Conservation (phyloP, 1,139 yeast genomes). For the Sugiyamaella pinicola region DNA sequence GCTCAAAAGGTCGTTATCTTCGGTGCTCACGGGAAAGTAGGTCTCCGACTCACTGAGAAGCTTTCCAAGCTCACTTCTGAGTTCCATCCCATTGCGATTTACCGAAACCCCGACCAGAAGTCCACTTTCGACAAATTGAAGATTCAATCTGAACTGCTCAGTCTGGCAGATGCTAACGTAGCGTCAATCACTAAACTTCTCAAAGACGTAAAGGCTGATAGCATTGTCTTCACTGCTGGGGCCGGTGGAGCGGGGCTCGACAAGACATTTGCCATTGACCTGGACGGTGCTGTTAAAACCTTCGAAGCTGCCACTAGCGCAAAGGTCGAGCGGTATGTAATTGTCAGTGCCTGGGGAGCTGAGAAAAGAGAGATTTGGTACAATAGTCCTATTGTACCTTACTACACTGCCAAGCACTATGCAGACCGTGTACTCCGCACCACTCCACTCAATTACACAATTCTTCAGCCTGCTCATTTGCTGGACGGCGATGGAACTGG, state of each 20-base stretch:
- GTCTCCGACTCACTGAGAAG: slow-evolving; percentile 46
- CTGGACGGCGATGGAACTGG: slow-evolving; percentile 49
- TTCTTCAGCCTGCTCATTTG: slow-evolving; percentile 54
- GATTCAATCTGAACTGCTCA: slow-evolving; percentile 45
- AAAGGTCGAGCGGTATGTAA: slow-evolving; percentile 51
- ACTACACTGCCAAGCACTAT: slow-evolving; percentile 57
- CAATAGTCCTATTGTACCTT: slow-evolving; percentile 44
- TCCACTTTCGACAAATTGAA: slow-evolving; percentile 44
- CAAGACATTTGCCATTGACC: slow-evolving; percentile 56
- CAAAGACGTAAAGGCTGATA: slow-evolving; percentile 49
- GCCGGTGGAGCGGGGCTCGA: slow-evolving; percentile 57
- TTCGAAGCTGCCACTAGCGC: slow-evolving; percentile 57
- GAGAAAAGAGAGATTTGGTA: slow-evolving; percentile 49
- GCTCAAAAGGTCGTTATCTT: slow-evolving; percentile 48
- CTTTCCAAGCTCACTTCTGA: slow-evolving; percentile 37
- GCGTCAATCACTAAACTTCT: slow-evolving; percentile 47
- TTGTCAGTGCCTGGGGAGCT: slow-evolving; percentile 61
- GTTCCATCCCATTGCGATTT: slow-evolving; percentile 52
- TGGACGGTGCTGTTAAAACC: slow-evolving; percentile 63
- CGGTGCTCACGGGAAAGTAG: slow-evolving; percentile 68
- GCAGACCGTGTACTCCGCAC: slow-evolving; percentile 54
- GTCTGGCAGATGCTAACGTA: slow-evolving; percentile 46
- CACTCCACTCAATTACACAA: slow-evolving; percentile 52
- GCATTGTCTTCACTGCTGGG: slow-evolving; percentile 65
- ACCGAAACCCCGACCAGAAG: slow-evolving; percentile 53